Base-by-base conservation (phyloP, 83 land plant species). In the Thuja plicata region DNA sequence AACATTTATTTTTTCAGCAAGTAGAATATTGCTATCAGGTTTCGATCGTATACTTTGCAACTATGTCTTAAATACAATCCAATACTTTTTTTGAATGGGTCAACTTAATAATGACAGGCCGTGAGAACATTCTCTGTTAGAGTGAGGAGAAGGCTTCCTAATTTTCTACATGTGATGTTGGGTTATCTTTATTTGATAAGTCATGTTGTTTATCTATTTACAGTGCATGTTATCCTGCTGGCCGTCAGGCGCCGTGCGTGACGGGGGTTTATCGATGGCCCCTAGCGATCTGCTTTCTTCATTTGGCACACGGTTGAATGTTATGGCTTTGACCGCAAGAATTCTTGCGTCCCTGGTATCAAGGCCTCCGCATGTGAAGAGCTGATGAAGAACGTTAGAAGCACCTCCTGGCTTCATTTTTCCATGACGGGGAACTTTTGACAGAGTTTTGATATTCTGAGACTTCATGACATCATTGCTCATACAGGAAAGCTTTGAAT, bases 311-410 rank as follows among this genome's bases (percentile, higher is more conserved):
- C 78, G 35, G 38, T 74, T 34, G 13, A 74, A 78, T 1, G 82
- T 78, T 27, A 84, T 30, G 60, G 86, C 38, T 32, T 84, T 84
- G 5, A 84, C 21, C 0, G 60, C 30, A 38, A 32, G 86, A 45
- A 84, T 84, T 52, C 86, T 40, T 6, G 60, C 52, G 9, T 84
- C 60, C 21, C 54, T 84, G 60, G 86, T 84, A 19, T 84, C 86
- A 13, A 84, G 86, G 5, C 86, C 57, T 52, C 86, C 86, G 37
- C 86, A 84, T 8, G 60, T 84, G 34, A 84, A 84, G 30, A 84
- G 55, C 60, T 84, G 86, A n/a, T 21, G 55, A 84, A 84, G 86
- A 84, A 84, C 86, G 86, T 50, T 50, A 3, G 86, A 84, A 50
- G 86, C 86, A 32, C 34, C 32, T 21, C 24, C n/a, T 37, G 86